A percentile compares a stretch with the other conserved stretches of the same genome.
phyloP scores from a whole-genome alignment of 2,329 filamentous ascomycete genomes.

The Aspergillus caelatus region DNA sequence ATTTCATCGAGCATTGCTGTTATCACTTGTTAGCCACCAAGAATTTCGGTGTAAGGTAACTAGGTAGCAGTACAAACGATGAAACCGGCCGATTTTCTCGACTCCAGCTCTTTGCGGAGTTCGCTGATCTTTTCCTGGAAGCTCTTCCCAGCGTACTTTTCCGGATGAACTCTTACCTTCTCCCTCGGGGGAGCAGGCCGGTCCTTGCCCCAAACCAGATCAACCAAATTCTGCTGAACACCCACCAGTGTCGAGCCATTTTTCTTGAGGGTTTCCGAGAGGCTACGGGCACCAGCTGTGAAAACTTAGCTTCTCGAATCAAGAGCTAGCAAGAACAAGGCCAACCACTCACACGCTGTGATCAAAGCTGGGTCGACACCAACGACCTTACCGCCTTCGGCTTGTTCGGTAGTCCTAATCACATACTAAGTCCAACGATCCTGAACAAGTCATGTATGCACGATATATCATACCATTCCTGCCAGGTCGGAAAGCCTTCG shows the following conservation, averaged over 20 bases:
- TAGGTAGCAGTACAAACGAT: slow-evolving; percentile 64
- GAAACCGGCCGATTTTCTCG: slow-evolving; percentile 84
- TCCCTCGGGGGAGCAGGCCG: slow-evolving; percentile 76
- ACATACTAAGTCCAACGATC: slow-evolving; percentile 15
- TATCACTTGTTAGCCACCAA: slow-evolving; percentile 17
- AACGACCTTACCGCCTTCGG: slow-evolving; percentile 82
- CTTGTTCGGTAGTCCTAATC: slow-evolving; percentile 71
- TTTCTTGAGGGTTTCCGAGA: slow-evolving; percentile 83
- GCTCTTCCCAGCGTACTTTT: slow-evolving; percentile 78
- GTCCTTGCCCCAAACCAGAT: slow-evolving; percentile 78
- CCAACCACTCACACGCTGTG: slow-evolving; percentile 59
- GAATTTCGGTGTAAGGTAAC: not conserved
- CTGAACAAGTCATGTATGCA: not conserved
- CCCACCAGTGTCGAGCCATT: slow-evolving; percentile 77
- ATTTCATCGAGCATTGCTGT: slow-evolving; percentile 87
- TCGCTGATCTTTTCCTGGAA: slow-evolving; percentile 82
- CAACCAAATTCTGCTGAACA: slow-evolving; percentile 82
- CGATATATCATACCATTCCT: slow-evolving; percentile 83
- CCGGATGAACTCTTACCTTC: slow-evolving; percentile 69
- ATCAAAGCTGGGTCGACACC: slow-evolving; percentile 90
- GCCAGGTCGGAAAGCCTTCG: slow-evolving; percentile 93
- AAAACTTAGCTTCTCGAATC: slow-evolving; percentile 13
- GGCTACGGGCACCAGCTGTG: slow-evolving; percentile 68
- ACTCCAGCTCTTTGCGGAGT: slow-evolving; percentile 85
- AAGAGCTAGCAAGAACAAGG: not conserved